Percentiles rank a stretch among this genome's conserved stretches.
phyloP scores from a whole-genome alignment of 108 stramenopile species.

The Conticribra weissflogii region DNA sequence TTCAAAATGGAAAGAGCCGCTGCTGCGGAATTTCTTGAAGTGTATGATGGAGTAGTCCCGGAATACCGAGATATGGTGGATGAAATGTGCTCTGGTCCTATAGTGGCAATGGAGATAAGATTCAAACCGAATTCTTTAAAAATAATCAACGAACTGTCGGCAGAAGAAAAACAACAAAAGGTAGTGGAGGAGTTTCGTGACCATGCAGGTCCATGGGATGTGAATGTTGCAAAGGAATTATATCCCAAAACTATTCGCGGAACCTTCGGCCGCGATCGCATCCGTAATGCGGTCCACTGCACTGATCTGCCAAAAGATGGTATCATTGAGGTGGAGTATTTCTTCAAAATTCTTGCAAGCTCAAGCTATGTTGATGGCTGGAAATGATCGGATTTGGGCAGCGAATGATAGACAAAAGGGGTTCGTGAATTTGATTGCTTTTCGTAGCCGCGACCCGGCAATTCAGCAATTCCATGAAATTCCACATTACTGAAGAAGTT shows the following conservation, averaged over 20 bases:
- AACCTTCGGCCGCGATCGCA: conserved; percentile 58
- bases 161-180: background rate
- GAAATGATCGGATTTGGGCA: conserved; percentile 7
- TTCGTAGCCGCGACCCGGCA: no score
- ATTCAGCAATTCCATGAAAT: no score
- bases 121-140: conserved; percentile 31
- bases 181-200: conserved; percentile 67
- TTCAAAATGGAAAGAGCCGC: conserved; percentile 57
- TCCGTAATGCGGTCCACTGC: conserved; percentile 85
- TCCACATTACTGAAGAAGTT: no score
- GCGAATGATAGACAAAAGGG: no score
- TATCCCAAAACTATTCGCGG: conserved; percentile 63
- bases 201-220: conserved; percentile 77
- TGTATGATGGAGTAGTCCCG: conserved; percentile 60
- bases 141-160: background rate
- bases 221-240: conserved; percentile 74
- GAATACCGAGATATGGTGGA: conserved; percentile 63
- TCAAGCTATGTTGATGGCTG: conserved; percentile 13
- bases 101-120: conserved; percentile 59
- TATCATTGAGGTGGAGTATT: conserved; percentile 70
- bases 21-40: conserved; percentile 73
- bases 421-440: no score
- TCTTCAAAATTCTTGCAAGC: conserved; percentile 60
- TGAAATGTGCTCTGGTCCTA: conserved; percentile 61
- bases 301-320: conserved; percentile 83